phyloP scores from a whole-genome alignment of 306 rosid genomes.

The Cyamopsis tetragonoloba region DNA sequence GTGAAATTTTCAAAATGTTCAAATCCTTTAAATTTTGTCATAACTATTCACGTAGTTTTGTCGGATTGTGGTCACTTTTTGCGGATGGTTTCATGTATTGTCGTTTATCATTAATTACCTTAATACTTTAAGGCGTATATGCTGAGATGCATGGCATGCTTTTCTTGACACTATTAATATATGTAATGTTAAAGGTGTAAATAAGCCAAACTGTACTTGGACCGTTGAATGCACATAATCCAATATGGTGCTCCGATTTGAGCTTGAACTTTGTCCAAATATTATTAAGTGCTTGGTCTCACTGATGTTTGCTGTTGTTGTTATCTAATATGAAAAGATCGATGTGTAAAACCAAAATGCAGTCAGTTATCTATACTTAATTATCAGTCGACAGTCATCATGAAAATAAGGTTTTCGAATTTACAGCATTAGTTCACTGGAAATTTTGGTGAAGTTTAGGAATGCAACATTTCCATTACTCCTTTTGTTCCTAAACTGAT shows the following conservation, averaged over 20 bases:
- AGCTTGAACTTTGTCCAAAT: background rate
- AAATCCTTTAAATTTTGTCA: background rate
- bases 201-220: background rate
- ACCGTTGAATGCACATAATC: background rate
- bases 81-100: background rate
- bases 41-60: background rate
- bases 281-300: background rate
- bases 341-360: background rate
- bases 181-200: background rate
- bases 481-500: background rate
- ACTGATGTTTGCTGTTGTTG: background rate
- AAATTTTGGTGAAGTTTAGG: background rate
- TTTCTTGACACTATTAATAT: background rate
- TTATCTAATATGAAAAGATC: background rate
- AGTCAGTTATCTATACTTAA: background rate
- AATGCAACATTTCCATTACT: background rate
- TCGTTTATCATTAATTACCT: background rate
- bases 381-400: background rate
- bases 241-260: background rate
- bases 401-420: background rate
- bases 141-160: background rate
- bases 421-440: background rate
- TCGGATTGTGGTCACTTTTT: background rate
- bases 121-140: background rate
- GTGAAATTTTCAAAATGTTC: background rate